Conservation (phyloP, 352 stramenopile genomes). For the Plasmopara viticola region DNA sequence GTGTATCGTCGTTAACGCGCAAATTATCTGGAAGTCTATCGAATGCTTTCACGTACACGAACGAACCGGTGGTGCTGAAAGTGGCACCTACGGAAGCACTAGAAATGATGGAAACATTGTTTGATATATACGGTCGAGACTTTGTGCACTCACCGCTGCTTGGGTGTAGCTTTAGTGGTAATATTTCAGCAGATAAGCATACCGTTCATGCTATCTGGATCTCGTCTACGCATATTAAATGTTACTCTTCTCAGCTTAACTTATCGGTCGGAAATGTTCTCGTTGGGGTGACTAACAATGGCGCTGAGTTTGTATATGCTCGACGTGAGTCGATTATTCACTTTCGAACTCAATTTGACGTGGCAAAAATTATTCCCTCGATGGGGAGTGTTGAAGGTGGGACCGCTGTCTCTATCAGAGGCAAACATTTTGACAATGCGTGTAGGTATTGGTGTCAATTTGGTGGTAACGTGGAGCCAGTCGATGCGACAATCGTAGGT, state of each 20-base stretch:
- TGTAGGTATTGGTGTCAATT: slow-evolving; percentile 62
- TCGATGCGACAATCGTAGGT: slow-evolving; percentile 21
- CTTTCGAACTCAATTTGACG: slow-evolving; percentile 36
- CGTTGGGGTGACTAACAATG: slow-evolving; percentile 51
- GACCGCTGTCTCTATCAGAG: slow-evolving; percentile 46
- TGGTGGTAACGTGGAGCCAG: slow-evolving; percentile 26
- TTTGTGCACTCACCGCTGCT: slow-evolving; percentile 47
- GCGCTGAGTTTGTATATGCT: slow-evolving; percentile 28
- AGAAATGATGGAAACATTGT: slow-evolving; percentile 34
- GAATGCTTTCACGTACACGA: slow-evolving; percentile 43
- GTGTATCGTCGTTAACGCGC: slow-evolving; percentile 20
- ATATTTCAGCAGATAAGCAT: background rate
- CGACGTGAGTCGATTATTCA: slow-evolving; percentile 7
- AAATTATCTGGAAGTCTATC: slow-evolving; percentile 21
- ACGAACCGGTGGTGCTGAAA: slow-evolving; percentile 24
- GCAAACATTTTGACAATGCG: slow-evolving; percentile 38
- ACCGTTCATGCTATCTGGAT: slow-evolving; percentile 35
- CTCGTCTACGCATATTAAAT: slow-evolving; percentile 45
- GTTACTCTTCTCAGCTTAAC: slow-evolving; percentile 22
- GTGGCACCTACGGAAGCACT: slow-evolving; percentile 39
- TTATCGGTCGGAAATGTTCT: slow-evolving; percentile 15
- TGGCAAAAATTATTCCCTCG: slow-evolving; percentile 39
- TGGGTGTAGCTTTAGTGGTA: slow-evolving; percentile 33
- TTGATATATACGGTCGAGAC: slow-evolving; percentile 53
- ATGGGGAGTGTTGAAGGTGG: slow-evolving; percentile 39